A percentile compares a stretch with the other conserved stretches of the same genome.
These are phyloP conservation scores for Penicillium coprophilum DNA, from an alignment of 495 filamentous ascomycete genomes.

Conservation along the genomic window DNA sequence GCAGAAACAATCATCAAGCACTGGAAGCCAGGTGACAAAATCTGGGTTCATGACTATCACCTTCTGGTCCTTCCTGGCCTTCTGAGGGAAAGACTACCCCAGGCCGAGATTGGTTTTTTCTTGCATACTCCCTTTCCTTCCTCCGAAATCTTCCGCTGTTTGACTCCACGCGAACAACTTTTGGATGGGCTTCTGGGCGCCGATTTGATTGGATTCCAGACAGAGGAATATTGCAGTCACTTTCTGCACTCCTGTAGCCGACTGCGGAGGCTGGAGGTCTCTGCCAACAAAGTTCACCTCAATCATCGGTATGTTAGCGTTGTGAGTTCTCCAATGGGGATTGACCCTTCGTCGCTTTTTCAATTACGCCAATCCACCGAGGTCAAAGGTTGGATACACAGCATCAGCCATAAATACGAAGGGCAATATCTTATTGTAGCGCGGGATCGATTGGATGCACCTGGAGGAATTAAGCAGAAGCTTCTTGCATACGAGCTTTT, in stretches of 20 bases:
- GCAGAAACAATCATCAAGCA: slow-evolving; percentile 78
- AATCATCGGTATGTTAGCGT: slow-evolving; percentile 84
- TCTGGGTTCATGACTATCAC: slow-evolving; percentile 94
- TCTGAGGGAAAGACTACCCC: slow-evolving; percentile 72
- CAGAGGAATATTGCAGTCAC: slow-evolving; percentile 84
- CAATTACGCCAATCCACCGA: slow-evolving; percentile 62
- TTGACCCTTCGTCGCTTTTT: slow-evolving; percentile 66
- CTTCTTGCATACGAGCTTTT: slow-evolving; percentile 84
- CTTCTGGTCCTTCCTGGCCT: slow-evolving; percentile 76
- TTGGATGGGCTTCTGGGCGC: slow-evolving; percentile 86
- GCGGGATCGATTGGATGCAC: slow-evolving; percentile 82
- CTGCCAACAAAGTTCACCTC: slow-evolving; percentile 73
- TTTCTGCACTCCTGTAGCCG: slow-evolving; percentile 90
- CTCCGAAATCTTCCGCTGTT: slow-evolving; percentile 85
- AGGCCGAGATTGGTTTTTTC: slow-evolving; percentile 90
- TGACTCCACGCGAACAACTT: slow-evolving; percentile 72
- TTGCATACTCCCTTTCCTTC: slow-evolving; percentile 89
- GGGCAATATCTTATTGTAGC: slow-evolving; percentile 84
- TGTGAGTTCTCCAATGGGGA: slow-evolving; percentile 47
- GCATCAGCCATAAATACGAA: slow-evolving; percentile 67
- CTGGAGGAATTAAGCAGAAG: slow-evolving; percentile 84
- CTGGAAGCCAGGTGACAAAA: slow-evolving; percentile 80
- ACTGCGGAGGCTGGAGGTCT: slow-evolving; percentile 75
- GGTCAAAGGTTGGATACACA: slow-evolving; percentile 69
- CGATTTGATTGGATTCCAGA: slow-evolving; percentile 88